A percentile compares a stretch with the other conserved stretches of the same genome.
Conservation (phyloP, 306 rosid genomes). For the Prunus mume region DNA sequence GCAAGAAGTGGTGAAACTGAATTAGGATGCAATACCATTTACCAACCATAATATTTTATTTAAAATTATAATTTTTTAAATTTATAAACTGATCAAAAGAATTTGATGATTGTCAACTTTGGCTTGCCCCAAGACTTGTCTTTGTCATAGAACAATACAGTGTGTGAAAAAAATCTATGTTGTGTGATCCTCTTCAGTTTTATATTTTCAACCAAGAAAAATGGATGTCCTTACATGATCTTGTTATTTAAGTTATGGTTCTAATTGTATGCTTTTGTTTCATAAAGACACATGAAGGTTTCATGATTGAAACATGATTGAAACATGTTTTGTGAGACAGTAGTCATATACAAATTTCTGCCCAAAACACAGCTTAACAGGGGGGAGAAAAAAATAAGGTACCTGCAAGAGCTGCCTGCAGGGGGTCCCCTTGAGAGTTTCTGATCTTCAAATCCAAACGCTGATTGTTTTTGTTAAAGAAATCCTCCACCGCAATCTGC, state of each 20-base stretch:
- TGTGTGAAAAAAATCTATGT: no score
- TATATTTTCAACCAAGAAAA: not conserved
- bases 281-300: no score
- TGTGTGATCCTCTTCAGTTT: not conserved
- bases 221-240: not conserved
- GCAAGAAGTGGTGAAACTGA: no score
- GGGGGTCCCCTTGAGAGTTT: conserved; percentile 16
- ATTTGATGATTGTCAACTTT: not conserved
- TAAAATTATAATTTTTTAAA: not conserved
- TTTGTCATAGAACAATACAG: not conserved
- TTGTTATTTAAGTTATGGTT: not conserved
- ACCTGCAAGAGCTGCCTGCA: conserved; percentile 10
- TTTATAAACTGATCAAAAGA: not conserved
- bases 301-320: no score
- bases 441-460: not conserved
- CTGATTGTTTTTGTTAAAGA: not conserved
- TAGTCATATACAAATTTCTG: not conserved
- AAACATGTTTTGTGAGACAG: no score
- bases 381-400: not conserved
- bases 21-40: no score
- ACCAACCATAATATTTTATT: no score
- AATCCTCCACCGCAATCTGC: conserved; percentile 10
- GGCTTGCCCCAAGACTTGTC: not conserved
- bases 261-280: no score
- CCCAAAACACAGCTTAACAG: not conserved